A percentile compares a stretch with the other conserved stretches of the same genome.
Conservation (phyloP, 352 stramenopile genomes). For the Phytopythium ostracodes region DNA sequence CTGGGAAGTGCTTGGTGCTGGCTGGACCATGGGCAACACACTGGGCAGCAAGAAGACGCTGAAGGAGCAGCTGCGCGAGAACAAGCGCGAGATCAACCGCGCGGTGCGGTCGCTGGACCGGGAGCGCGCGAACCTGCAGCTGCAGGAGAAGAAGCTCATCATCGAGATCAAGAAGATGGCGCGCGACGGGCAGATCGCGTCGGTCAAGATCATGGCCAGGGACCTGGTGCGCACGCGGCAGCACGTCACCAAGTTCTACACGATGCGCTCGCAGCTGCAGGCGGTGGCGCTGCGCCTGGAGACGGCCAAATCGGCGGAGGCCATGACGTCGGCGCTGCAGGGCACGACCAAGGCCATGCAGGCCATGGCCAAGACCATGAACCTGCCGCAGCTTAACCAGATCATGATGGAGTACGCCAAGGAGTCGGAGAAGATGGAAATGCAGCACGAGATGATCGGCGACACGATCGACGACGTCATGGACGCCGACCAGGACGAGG, state of each 20-base stretch:
- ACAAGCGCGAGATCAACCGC: slow-evolving; percentile 97
- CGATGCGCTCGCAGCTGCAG: slow-evolving; percentile 96
- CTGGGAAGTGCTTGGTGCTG: too few species aligned
- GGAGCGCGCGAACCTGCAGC: slow-evolving; percentile 90
- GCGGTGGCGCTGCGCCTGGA: slow-evolving; percentile 91
- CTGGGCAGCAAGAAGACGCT: slow-evolving; percentile 78
- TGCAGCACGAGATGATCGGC: slow-evolving; percentile 97
- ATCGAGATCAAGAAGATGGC: slow-evolving; percentile 98
- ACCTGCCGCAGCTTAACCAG: slow-evolving; percentile 94
- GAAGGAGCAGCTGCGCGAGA: slow-evolving; percentile 93
- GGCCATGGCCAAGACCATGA: slow-evolving; percentile 93
- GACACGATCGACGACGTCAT: slow-evolving; percentile 97
- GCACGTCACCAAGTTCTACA: slow-evolving; percentile 98
- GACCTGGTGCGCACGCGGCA: slow-evolving; percentile 94
- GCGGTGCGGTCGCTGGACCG: slow-evolving; percentile 96
- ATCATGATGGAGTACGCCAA: slow-evolving; percentile 99
- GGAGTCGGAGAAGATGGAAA: slow-evolving; percentile 97
- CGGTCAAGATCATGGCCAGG: slow-evolving; percentile 97
- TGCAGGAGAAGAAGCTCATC: slow-evolving; percentile 94
- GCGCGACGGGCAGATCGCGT: slow-evolving; percentile 94
- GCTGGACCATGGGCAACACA: slow-evolving; percentile 71
- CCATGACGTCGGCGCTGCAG: slow-evolving; percentile 89
- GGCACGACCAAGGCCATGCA: slow-evolving; percentile 84
- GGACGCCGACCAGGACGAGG: slow-evolving; percentile 92
- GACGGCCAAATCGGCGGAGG: slow-evolving; percentile 96